Evolutionary conservation across 2,329 filamentous ascomycete genomes (phyloP), one percentile per base, ranked within the genome.

Genomic region (Epichloe elymi): DNA sequence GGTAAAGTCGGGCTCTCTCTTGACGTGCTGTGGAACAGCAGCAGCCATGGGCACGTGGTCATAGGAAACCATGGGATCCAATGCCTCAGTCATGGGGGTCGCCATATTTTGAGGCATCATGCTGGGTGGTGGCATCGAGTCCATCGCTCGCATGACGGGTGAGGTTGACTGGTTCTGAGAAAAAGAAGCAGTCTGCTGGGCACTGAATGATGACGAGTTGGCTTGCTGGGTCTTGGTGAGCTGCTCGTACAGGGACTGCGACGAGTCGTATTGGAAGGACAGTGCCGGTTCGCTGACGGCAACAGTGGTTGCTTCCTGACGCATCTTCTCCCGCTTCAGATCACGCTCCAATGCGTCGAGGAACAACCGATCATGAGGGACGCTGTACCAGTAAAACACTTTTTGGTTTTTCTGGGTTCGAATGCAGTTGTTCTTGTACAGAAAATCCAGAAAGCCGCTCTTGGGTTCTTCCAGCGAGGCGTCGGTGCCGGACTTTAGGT

Each of bases 341-440:
- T 98, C 93, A 58, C 93, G 85, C 77, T 98, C 93, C 61, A 98
- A 76, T 39, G 93, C 93, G 73, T 98, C 93, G 59, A 98, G 83
- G 72, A 98, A 98, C 48, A 98, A 82, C 50, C 93, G 83, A 70
- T 98, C 93, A 68, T 98, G 93, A 1, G 93, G 93, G 46, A 98
- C 93, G 73, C 90, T 96, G 73, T 97, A 98, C 93, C 93, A 98
- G 74, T 97, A 98, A 65, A 98, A 98, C 58, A 98, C 93, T 76
- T 98, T 98, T 67, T 98, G 93, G 79, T 98, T 98, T 82, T 98
- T 98, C 71, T 98, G 93, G 38, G 93, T 98, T 60, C 93, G 85
- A 61, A 98, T 98, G 78, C 93, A 98, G 76, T 98, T 98, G 80
- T 98, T 98, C 79, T 98, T 98, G 82, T 98, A 98, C 43, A 98